Conservation (phyloP, 305 asterid species). For the Fraxinus nigra region DNA sequence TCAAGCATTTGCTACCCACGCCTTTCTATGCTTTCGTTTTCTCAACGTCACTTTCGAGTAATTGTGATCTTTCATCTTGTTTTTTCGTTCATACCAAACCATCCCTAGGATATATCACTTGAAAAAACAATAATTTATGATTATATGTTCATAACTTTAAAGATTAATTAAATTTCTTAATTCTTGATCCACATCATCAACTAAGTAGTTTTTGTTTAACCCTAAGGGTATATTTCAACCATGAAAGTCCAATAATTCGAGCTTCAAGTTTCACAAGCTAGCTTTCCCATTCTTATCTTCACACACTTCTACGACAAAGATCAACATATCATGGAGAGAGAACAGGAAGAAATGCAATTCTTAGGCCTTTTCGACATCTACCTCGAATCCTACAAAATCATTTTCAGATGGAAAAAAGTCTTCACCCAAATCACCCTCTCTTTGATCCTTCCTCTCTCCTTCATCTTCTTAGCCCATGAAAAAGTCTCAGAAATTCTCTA, state of each 20-base stretch:
- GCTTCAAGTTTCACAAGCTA: neutral
- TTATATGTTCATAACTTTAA: neutral
- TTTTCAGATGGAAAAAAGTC: constrained; percentile 37
- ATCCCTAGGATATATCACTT: neutral
- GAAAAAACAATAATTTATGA: too few relatives aligned
- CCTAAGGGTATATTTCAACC: neutral
- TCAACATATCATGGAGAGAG: constrained; percentile 40
- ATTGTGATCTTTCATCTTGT: neutral
- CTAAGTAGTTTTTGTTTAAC: neutral
- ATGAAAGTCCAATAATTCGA: neutral
- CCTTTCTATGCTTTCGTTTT: neutral
- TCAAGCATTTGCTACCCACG: neutral
- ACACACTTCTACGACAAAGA: neutral
- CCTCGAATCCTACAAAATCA: constrained; percentile 43
- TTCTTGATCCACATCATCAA: neutral
- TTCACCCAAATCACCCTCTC: constrained; percentile 51
- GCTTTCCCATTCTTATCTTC: neutral
- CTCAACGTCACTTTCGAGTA: neutral
- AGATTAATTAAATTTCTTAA: neutral
- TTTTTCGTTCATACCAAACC: neutral
- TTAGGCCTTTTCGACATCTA: constrained; percentile 49
- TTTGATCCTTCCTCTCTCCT: constrained; percentile 50
- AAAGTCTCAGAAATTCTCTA: constrained; percentile 34
- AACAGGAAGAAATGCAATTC: constrained; percentile 52
- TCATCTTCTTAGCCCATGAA: constrained; percentile 46